Percentiles rank a stretch among this genome's conserved stretches.
phyloP scores from a whole-genome alignment of 441 rosid species.

The Pelargonium cotyledonis region DNA sequence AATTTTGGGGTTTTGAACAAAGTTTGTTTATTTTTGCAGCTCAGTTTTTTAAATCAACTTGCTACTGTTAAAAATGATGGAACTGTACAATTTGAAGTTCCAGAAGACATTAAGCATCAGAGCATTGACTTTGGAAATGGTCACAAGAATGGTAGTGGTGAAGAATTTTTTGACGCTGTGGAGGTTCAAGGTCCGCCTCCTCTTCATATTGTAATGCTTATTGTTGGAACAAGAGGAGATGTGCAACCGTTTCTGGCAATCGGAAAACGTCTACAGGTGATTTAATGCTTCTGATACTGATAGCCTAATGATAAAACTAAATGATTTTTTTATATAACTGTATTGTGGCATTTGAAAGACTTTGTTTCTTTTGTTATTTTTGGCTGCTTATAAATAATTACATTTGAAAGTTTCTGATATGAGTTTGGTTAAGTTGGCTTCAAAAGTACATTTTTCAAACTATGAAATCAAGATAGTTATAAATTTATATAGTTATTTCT shows the following conservation, averaged over 20 bases:
- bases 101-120: slow-evolving; percentile 56
- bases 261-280: slow-evolving; percentile 88
- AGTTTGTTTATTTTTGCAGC: slow-evolving; percentile 45
- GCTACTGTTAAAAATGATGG: slow-evolving; percentile 97
- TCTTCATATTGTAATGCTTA: slow-evolving; percentile 84
- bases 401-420: too few species aligned
- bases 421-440: too few species aligned
- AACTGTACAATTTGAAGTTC: slow-evolving; percentile 83
- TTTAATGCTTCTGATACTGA: neutral
- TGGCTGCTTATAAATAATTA: too few species aligned
- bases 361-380: too few species aligned
- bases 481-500: too few species aligned
- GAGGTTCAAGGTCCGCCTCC: slow-evolving; percentile 67
- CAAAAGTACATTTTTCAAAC: too few species aligned
- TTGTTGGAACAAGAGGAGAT: slow-evolving; percentile 98
- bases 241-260: slow-evolving; percentile 97
- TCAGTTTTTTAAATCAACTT: slow-evolving; percentile 70
- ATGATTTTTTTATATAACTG: neutral
- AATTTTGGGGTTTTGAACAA: slow-evolving; percentile 1
- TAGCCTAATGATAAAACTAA: neutral
- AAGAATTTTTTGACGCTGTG: slow-evolving; percentile 55
- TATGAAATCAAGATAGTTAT: too few species aligned
- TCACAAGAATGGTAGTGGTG: slow-evolving; percentile 32
- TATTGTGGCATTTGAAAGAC: too few species aligned
- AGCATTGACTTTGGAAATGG: slow-evolving; percentile 31